Percentiles rank a stretch among this genome's conserved stretches.
phyloP scores from a whole-genome alignment of 306 rosid genomes.

The Delonix regia region DNA sequence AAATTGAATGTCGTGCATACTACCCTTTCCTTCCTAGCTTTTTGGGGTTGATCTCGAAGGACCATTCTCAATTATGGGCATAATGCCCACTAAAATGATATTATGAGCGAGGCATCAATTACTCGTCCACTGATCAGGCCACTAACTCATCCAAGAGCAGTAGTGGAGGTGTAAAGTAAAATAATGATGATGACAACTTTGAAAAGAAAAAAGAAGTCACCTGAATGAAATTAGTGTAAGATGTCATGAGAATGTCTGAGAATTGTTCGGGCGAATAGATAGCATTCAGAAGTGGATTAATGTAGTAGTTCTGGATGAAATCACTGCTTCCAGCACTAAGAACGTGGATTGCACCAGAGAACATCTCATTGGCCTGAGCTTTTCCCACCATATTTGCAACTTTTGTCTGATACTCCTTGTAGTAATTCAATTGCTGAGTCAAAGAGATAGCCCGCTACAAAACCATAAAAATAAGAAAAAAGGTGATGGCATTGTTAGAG shows the following conservation, averaged over 20 bases:
- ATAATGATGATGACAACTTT: not conserved
- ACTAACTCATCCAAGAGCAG: not conserved
- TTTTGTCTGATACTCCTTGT: conserved; percentile 52
- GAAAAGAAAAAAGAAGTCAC: conserved; percentile 22
- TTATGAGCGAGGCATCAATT: not conserved
- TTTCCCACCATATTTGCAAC: conserved; percentile 56
- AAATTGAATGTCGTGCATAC: not conserved
- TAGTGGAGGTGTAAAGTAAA: not conserved
- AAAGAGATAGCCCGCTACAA: conserved; percentile 52
- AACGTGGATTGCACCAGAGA: conserved; percentile 58
- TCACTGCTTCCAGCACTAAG: conserved; percentile 69
- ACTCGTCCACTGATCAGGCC: not conserved
- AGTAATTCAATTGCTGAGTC: conserved; percentile 58
- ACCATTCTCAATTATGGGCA: not conserved
- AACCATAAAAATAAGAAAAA: conserved; percentile 30
- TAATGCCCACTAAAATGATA: not conserved
- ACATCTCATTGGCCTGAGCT: conserved; percentile 47
- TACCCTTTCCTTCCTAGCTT: not conserved
- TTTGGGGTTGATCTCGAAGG: not conserved
- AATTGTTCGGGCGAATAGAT: conserved; percentile 50
- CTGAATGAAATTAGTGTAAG: conserved; percentile 59
- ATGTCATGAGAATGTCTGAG: conserved; percentile 52
- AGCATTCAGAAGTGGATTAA: conserved; percentile 43
- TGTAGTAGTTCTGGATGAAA: conserved; percentile 62
- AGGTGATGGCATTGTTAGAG: not conserved